These are phyloP conservation scores for Clathrus columnatus DNA, from an alignment of 768 basidiomycete species.

Conservation along the genomic window DNA sequence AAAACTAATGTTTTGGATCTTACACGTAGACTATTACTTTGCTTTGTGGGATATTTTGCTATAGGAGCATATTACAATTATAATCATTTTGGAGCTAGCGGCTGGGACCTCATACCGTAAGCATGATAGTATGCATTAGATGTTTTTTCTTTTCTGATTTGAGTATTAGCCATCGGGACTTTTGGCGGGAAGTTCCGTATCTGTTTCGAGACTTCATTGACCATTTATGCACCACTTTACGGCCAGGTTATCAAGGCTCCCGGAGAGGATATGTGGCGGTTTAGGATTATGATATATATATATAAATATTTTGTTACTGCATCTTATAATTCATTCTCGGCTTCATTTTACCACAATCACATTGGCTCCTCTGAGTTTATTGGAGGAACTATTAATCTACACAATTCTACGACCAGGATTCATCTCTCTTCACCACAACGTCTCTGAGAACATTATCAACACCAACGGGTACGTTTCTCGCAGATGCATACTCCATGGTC, in stretches of 20 bases:
- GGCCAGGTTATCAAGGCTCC: constrained; percentile 48
- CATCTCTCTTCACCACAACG: constrained; percentile 26
- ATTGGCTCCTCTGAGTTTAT: too few species aligned
- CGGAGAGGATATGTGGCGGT: constrained; percentile 71
- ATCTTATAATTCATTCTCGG: too few species aligned
- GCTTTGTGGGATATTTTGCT: constrained; percentile 60
- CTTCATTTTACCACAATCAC: not conserved
- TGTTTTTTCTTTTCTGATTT: constrained; percentile 6
- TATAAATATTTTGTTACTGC: too few species aligned
- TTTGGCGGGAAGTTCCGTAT: constrained; percentile 85
- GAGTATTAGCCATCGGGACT: constrained; percentile 65
- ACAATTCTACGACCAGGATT: not conserved
- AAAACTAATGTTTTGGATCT: not conserved
- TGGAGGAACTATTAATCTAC: too few species aligned
- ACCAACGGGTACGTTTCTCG: constrained; percentile 55
- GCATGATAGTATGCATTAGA: constrained; percentile 30
- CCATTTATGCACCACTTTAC: constrained; percentile 66
- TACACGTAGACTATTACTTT: constrained; percentile 46
- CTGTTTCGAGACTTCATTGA: constrained; percentile 71
- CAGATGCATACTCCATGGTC: constrained; percentile 48
- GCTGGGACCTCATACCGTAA: constrained; percentile 77
- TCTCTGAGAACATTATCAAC: constrained; percentile 28
- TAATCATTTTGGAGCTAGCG: constrained; percentile 76
- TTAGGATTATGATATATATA: constrained; percentile 19
- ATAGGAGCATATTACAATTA: constrained; percentile 86